Evolutionary conservation across 1,284 basidiomycete genomes (phyloP), one percentile per base, ranked within the genome.

Genomic region (Leccinum subatratum): DNA sequence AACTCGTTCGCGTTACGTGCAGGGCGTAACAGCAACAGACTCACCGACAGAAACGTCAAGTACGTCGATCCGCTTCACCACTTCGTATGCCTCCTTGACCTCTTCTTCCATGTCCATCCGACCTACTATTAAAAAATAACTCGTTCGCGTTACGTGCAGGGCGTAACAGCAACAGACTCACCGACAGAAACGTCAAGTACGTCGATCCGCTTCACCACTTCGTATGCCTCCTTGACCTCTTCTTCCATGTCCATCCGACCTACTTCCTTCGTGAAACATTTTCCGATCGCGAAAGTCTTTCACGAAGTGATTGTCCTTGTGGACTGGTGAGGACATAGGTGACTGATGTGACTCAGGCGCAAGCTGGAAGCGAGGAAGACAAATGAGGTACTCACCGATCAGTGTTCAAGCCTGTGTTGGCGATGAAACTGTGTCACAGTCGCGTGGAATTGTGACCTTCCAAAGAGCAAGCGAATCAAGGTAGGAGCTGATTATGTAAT

Each of bases 1-100:
- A 99, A 99, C 81, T 98, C 96, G 75, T 97, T 96, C 2, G 97
- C 96, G 74, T 97, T 98, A 62, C 94, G 85, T 32, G 96, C 96
- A 12, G 94, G 96, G n/a, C 94, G 96, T 20, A 99, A 28, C 11
- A 56, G 32, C 14, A 39, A 8, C 7, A 7, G 6, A 80, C 87
- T 74, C 71, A 92, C 92, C 91, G 66, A 89, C 83, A 48, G 92
- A 93, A 9, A 96, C 94, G 77, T 99, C 97, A 64, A 99, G 82
- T 3, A 98, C 94, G 75, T 99, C 95, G 70, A 98, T 95, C 71
- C 93, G 88, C 83, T 98, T 98, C 74, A 99, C 88, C 37, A 92
- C 90, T 75, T 98, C 96, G 78, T 97, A 98, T 16, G 93, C 93
- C 72, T 95, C 89, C 76, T 94, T 90, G 37, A 98, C 95, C 79